Conservation (phyloP, 148 eudicot species). For the Cornus florida region DNA sequence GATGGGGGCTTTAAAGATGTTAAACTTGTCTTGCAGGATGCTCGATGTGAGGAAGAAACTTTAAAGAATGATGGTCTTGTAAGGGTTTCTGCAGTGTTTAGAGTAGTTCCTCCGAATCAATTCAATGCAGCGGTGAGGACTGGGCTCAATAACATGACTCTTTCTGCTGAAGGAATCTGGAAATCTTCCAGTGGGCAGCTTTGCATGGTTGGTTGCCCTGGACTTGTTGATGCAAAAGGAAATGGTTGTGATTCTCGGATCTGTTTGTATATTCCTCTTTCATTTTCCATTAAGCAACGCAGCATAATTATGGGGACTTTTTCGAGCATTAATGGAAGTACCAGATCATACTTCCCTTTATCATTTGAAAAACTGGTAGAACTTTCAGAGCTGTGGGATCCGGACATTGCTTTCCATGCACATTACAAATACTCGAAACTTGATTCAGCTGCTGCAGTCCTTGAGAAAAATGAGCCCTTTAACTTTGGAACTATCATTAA, state of each 20-base stretch:
- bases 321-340: constrained; percentile 46
- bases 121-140: constrained; percentile 62
- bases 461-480: constrained; percentile 80
- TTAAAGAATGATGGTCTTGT: constrained; percentile 19
- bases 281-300: constrained; percentile 74
- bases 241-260: constrained; percentile 61
- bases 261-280: constrained; percentile 67
- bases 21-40: constrained; percentile 58
- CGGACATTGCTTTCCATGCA: constrained; percentile 44
- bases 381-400: constrained; percentile 38
- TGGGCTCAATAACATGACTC: constrained; percentile 76
- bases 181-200: constrained; percentile 79
- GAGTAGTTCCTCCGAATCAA: constrained; percentile 52
- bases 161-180: constrained; percentile 89
- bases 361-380: constrained; percentile 56
- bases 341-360: constrained; percentile 57
- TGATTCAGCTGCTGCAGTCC: constrained; percentile 43
- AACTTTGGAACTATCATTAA: constrained; percentile 58
- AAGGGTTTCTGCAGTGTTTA: constrained; percentile 64
- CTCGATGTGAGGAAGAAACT: constrained; percentile 45
- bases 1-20: constrained; percentile 70
- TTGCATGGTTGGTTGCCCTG: constrained; percentile 90
- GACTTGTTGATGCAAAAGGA: constrained; percentile 33
- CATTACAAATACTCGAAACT: constrained; percentile 71
- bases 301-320: constrained; percentile 67